Evolutionary conservation across 23 red algal genomes (phyloP).

Genomic region (Gracilaria gracilis): DNA sequence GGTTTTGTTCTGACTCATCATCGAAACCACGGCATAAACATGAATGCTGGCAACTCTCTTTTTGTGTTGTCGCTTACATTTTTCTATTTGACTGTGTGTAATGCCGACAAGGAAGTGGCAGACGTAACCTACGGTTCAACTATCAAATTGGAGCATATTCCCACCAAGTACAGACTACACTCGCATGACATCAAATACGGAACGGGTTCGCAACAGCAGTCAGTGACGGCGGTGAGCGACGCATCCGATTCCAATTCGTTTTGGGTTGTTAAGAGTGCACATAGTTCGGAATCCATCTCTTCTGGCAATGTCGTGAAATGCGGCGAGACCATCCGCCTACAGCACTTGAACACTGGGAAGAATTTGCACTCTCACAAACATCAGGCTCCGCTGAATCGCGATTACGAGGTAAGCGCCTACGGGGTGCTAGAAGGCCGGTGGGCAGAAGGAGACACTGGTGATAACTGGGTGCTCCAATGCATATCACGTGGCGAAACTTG

Average conservation of each 20-base stretch:
- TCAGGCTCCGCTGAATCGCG: constrained; percentile 72
- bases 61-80: not conserved
- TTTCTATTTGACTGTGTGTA: not conserved
- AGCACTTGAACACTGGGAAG: constrained; percentile 85
- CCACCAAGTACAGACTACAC: constrained; percentile 82
- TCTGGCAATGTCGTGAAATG: constrained; percentile 69
- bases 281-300: constrained; percentile 18
- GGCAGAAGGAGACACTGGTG: constrained; percentile 74
- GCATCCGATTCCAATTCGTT: constrained; percentile 77
- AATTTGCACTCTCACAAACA: constrained; percentile 94
- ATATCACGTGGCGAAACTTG: constrained; percentile 22
- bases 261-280: constrained; percentile 79
- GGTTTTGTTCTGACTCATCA: too few species aligned
- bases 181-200: constrained; percentile 95
- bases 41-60: not conserved
- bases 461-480: constrained; percentile 88
- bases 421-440: constrained; percentile 46
- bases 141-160: constrained; percentile 93
- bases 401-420: constrained; percentile 91
- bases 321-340: constrained; percentile 75
- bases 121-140: constrained; percentile 87
- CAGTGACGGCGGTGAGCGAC: constrained; percentile 74
- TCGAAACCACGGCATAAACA: not conserved
- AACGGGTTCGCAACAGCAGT: constrained; percentile 91
- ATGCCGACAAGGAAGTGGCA: constrained; percentile 41